These are phyloP conservation scores for Candida manassasensis DNA, from an alignment of 805 yeast genomes.

Conservation along the genomic window DNA sequence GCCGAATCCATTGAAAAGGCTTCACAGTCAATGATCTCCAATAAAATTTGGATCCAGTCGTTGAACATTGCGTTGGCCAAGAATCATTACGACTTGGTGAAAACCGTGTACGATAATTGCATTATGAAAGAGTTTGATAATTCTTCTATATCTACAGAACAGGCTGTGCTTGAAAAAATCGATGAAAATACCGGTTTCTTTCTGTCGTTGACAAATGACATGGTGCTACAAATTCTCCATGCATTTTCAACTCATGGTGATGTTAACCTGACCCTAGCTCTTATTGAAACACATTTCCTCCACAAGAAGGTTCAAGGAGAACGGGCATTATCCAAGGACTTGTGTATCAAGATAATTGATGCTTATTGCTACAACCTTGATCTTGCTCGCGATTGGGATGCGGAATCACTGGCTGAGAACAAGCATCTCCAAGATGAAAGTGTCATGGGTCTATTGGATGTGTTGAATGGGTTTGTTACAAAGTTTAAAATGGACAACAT, in stretches of 20 bases:
- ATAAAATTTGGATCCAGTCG: slow-evolving; percentile 17
- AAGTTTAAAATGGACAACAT: slow-evolving; percentile 11
- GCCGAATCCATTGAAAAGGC: slow-evolving; percentile 4
- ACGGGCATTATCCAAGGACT: slow-evolving; percentile 27
- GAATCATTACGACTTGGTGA: slow-evolving; percentile 25
- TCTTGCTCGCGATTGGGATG: slow-evolving; percentile 7
- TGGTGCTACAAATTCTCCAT: slow-evolving; percentile 25
- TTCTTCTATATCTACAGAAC: slow-evolving; percentile 18
- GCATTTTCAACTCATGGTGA: slow-evolving; percentile 34
- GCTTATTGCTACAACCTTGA: slow-evolving; percentile 28
- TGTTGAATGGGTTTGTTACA: slow-evolving; percentile 22
- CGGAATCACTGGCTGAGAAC: slow-evolving; percentile 5
- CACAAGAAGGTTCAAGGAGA: slow-evolving; percentile 30
- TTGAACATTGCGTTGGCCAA: slow-evolving; percentile 20
- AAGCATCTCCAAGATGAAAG: slow-evolving; percentile 18
- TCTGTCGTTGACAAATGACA: slow-evolving; percentile 17
- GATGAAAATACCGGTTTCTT: slow-evolving; percentile 8
- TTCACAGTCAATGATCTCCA: slow-evolving; percentile 7
- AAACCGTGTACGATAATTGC: slow-evolving; percentile 22
- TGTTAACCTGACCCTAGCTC: slow-evolving; percentile 26
- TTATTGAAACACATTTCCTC: slow-evolving; percentile 34
- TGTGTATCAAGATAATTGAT: slow-evolving; percentile 28
- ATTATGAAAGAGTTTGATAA: slow-evolving; percentile 26
- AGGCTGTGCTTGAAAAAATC: slow-evolving; percentile 17
- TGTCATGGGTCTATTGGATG: slow-evolving; percentile 27